phyloP scores from a whole-genome alignment of 768 basidiomycete species.

The Hortiboletus campestris region DNA sequence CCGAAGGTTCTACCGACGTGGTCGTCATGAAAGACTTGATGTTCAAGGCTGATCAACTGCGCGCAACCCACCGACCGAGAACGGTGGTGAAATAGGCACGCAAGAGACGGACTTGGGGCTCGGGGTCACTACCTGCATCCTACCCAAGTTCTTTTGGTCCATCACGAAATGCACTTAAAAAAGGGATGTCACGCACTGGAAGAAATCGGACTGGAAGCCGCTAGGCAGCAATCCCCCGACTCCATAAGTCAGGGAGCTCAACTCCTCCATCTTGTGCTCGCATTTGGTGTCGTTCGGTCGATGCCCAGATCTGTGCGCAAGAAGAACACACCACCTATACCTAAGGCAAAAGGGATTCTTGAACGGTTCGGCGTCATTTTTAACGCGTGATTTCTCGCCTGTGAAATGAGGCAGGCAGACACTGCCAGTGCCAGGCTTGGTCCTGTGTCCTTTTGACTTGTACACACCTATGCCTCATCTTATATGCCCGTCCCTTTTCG shows the following conservation, averaged over 20 bases:
- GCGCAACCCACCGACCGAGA: conserved; percentile 30
- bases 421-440: background rate
- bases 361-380: conserved; percentile 4
- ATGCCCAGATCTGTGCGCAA: conserved; percentile 45
- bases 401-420: background rate
- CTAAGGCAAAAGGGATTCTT: conserved; percentile 46
- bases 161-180: background rate
- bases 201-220: conserved; percentile 44
- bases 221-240: conserved; percentile 54
- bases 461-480: background rate
- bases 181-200: conserved; percentile 37
- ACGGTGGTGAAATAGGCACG: conserved; percentile 26
- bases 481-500: background rate
- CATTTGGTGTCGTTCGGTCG: conserved; percentile 51
- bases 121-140: conserved; percentile 29
- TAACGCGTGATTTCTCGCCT: background rate
- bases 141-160: background rate
- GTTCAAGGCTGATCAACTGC: conserved; percentile 28
- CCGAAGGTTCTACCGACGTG: conserved; percentile 21
- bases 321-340: conserved; percentile 48
- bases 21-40: conserved; percentile 30
- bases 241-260: conserved; percentile 52
- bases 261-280: conserved; percentile 59
- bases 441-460: background rate
- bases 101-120: conserved; percentile 24